These are phyloP conservation scores for Kodamaea arcana DNA, from an alignment of 1,139 yeast species.

Conservation along the genomic window DNA sequence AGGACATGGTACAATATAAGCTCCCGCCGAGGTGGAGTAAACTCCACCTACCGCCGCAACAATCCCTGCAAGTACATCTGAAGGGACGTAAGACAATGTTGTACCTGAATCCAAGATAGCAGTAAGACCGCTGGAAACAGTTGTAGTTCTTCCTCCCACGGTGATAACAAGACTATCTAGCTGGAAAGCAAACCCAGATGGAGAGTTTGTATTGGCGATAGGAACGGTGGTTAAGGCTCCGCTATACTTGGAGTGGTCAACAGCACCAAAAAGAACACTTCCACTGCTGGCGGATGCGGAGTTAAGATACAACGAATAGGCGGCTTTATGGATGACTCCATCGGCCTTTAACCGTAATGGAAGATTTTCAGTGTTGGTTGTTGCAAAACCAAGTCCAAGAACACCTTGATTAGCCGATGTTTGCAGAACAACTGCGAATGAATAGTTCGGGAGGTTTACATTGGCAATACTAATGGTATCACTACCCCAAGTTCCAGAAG, in stretches of 20 bases:
- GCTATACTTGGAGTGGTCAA: slow-evolving; percentile 16
- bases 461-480: not conserved
- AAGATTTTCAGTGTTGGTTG: slow-evolving; percentile 12
- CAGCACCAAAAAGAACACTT: slow-evolving; percentile 18
- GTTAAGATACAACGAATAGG: slow-evolving; percentile 15
- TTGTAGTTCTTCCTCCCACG: slow-evolving; percentile 2
- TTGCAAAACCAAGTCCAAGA: slow-evolving; percentile 17
- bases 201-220: slow-evolving; percentile 1
- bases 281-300: slow-evolving; percentile 16
- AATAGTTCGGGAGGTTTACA: not conserved
- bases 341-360: slow-evolving; percentile 18
- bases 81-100: slow-evolving; percentile 36
- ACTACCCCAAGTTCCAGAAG: not conserved
- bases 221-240: slow-evolving; percentile 12
- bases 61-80: slow-evolving; percentile 20
- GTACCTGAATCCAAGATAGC: slow-evolving; percentile 22
- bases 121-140: slow-evolving; percentile 10
- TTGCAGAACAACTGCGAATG: not conserved
- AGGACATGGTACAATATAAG: slow-evolving; percentile 17
- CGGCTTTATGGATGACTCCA: slow-evolving; percentile 18
- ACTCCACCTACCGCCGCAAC: slow-evolving; percentile 28
- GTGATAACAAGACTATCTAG: slow-evolving; percentile 25
- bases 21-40: slow-evolving; percentile 26
- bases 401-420: slow-evolving; percentile 4
- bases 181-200: slow-evolving; percentile 18